Evolutionary conservation across 2,329 filamentous ascomycete genomes (phyloP).

Genomic region (Monosporascus sp.): DNA sequence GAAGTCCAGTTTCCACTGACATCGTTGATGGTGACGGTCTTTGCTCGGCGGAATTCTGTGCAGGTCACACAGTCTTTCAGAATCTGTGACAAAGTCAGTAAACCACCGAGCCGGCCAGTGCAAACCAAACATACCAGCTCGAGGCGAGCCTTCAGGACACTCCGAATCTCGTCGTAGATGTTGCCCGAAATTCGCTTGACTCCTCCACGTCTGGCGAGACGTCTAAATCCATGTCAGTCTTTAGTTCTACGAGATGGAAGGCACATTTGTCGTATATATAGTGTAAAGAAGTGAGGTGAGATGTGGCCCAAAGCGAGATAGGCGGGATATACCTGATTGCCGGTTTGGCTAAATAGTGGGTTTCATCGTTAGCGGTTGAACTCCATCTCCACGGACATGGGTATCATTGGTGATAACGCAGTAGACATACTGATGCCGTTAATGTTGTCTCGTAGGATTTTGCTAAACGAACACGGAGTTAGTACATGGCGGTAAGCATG

Average conservation of each 20-base stretch:
- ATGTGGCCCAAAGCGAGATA: background rate
- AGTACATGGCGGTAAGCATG: background rate
- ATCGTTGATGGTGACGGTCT: conserved; percentile 59
- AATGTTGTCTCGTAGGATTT: conserved; percentile 28
- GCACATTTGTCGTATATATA: background rate
- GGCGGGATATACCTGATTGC: conserved; percentile 42
- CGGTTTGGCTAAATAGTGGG: conserved; percentile 39
- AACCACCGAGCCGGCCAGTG: background rate
- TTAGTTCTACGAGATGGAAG: conserved; percentile 4
- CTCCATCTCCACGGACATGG: background rate
- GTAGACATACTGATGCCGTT: conserved; percentile 24
- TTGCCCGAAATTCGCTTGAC: conserved; percentile 64
- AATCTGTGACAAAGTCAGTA: conserved; percentile 35
- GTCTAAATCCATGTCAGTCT: conserved; percentile 35
- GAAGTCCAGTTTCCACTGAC: conserved; percentile 34
- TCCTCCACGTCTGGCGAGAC: conserved; percentile 68
- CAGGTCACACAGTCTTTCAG: conserved; percentile 43
- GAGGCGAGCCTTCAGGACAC: conserved; percentile 45
- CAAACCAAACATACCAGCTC: conserved; percentile 32
- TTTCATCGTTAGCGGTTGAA: conserved; percentile 11
- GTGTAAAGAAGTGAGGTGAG: conserved; percentile 1
- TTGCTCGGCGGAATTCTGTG: conserved; percentile 47
- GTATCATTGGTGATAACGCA: background rate
- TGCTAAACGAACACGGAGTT: conserved; percentile 11
- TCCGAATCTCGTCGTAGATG: conserved; percentile 60